Percentiles rank a stretch among this genome's conserved stretches.
Evolutionary conservation across 495 filamentous ascomycete species (phyloP).

Genomic region (Trichoderma parareesei): DNA sequence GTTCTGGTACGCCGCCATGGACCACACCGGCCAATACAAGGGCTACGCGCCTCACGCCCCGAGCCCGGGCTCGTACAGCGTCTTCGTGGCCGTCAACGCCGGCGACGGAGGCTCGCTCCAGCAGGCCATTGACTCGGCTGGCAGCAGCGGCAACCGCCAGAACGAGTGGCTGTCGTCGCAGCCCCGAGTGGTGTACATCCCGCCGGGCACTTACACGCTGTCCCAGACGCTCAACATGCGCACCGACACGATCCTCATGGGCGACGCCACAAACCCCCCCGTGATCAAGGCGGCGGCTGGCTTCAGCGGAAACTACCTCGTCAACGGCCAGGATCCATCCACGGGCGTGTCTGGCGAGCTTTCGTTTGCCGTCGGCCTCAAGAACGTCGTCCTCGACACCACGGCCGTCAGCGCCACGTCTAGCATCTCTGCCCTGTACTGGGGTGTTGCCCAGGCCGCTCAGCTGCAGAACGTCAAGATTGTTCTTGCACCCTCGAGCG

Average conservation of each 20-base stretch:
- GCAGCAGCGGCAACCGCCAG: neutral
- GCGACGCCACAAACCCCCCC: conserved; percentile 60
- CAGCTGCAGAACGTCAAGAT: conserved; percentile 66
- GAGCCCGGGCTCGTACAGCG: neutral
- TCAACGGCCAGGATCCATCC: conserved; percentile 36
- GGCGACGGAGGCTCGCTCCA: neutral
- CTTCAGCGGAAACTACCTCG: conserved; percentile 29
- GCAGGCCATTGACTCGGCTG: neutral
- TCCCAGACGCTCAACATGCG: conserved; percentile 46
- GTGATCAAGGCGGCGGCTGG: conserved; percentile 50
- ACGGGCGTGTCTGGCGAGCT: conserved; percentile 23
- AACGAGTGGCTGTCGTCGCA: conserved; percentile 4
- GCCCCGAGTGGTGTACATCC: conserved; percentile 50
- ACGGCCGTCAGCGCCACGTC: conserved; percentile 42
- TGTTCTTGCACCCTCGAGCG: conserved; percentile 39
- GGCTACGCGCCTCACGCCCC: neutral
- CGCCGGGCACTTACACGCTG: conserved; percentile 53
- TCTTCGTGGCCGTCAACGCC: neutral
- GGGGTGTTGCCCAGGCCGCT: conserved; percentile 61
- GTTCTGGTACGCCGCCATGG: neutral
- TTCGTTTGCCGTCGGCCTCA: conserved; percentile 55
- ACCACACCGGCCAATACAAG: conserved; percentile 3
- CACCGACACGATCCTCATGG: conserved; percentile 54
- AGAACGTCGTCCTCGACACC: conserved; percentile 62
- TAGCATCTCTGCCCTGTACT: conserved; percentile 53